Evolutionary conservation across 2,329 filamentous ascomycete species (phyloP), one percentile per base, ranked within the genome.

Genomic region (Leptoxyphium fumago): DNA sequence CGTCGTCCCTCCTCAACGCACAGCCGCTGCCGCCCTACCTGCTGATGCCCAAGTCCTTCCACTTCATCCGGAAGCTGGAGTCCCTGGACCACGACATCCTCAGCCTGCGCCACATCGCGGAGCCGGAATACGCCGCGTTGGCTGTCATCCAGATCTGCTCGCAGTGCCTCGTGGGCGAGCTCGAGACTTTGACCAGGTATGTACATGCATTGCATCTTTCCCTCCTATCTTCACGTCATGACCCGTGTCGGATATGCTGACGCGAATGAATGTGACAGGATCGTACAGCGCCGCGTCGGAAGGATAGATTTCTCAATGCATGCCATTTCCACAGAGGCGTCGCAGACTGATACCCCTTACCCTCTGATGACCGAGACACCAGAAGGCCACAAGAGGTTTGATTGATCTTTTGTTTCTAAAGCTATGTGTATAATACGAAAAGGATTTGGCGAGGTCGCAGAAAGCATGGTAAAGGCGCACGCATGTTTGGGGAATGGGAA

Each of bases 81-180:
- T 63, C 64, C 1, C 62, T 82, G 0, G 74, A 80, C 50, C 62
- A 64, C 1, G 72, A 75, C 42, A 77, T 85, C 10, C 58, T 84
- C 18, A 75, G 73, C 50, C 62, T 82, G 2, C 59, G 69, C 46
- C 79, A 85, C 57, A 71, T 84, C 48, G 72, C 77, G 2, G 77
- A 84, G 58, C 78, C 79, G 0, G 81, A 81, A 0, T 85, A 84
- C 60, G 74, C 77, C 8, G 80, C 82, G 43, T 86, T 84, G 63
- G 80, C 81, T 0, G 79, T 84, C 11, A 65, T 84, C 53, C 80
- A 84, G 54, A 77, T 86, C 38, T 79, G 78, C 52, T 81, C 76
- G 46, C 68, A 74, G 44, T 75, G 83, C 46, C 73, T 86, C 34
- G 74, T 73, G 45, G 78, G 79, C 52, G 81, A 86, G 61, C 60